Conservation (phyloP, 306 rosid species). For the Vigna radiata region DNA sequence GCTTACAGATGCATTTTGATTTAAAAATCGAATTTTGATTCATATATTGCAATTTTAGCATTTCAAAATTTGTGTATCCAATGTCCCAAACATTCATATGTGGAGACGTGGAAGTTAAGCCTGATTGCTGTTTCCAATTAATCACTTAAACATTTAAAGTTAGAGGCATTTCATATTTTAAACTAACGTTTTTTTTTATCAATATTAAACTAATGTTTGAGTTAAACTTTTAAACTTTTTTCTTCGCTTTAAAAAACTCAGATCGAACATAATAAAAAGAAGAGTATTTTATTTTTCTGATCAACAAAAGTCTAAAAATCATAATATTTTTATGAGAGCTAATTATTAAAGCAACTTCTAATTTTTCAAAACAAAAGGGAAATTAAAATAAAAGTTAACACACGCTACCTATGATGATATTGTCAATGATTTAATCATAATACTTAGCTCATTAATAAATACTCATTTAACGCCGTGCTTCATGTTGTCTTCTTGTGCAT, state of each 20-base stretch:
- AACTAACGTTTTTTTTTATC: background rate
- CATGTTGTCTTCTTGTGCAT: background rate
- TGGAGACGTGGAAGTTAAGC: background rate
- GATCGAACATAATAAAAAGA: background rate
- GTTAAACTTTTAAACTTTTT: background rate
- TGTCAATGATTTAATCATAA: slow-evolving; percentile 8
- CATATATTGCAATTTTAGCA: background rate
- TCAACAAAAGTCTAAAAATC: background rate
- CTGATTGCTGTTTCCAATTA: no score
- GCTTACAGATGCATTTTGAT: background rate
- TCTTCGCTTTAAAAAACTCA: background rate
- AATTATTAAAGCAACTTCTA: slow-evolving; percentile 1
- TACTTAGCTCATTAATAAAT: background rate
- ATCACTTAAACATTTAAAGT: background rate
- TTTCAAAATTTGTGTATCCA: background rate
- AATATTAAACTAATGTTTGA: background rate
- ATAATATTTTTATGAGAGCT: background rate
- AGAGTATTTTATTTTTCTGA: background rate
- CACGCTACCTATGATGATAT: background rate
- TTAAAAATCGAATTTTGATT: background rate
- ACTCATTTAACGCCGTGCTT: slow-evolving; percentile 20
- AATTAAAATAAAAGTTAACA: background rate
- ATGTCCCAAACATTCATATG: background rate
- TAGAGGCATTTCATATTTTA: background rate
- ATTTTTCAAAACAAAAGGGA: background rate